Evolutionary conservation across 768 basidiomycete genomes (phyloP).

Genomic region (Kwoniella heveanensis): DNA sequence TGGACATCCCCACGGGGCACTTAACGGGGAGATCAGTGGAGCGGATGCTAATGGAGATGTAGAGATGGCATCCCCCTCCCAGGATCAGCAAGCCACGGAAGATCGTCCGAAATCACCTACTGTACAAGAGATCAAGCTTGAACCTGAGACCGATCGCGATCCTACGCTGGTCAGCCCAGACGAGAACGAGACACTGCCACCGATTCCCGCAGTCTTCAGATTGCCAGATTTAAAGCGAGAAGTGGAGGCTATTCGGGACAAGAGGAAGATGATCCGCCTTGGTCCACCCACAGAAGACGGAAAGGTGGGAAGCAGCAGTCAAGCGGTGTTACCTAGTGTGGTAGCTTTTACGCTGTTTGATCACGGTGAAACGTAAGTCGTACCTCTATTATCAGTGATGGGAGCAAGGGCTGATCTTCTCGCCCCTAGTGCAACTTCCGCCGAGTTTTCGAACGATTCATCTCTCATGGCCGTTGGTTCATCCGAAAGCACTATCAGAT

Average conservation of each 20-base stretch:
- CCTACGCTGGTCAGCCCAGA: slow-evolving; percentile 38
- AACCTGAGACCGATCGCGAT: slow-evolving; percentile 29
- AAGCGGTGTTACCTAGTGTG: slow-evolving; percentile 67
- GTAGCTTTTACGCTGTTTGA: slow-evolving; percentile 95
- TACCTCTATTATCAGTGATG: neutral
- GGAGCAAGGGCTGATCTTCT: neutral
- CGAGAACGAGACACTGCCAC: slow-evolving; percentile 60
- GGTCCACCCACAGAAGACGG: slow-evolving; percentile 62
- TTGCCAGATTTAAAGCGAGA: slow-evolving; percentile 86
- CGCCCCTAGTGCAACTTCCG: slow-evolving; percentile 70
- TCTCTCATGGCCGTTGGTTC: slow-evolving; percentile 93
- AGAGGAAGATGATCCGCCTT: slow-evolving; percentile 84
- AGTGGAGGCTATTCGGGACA: slow-evolving; percentile 83
- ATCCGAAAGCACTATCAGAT: slow-evolving; percentile 86
- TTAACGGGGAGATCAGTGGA: slow-evolving; percentile 11
- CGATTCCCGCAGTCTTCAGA: slow-evolving; percentile 76
- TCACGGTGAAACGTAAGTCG: slow-evolving; percentile 83
- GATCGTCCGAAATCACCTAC: slow-evolving; percentile 2
- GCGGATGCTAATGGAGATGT: slow-evolving; percentile 63
- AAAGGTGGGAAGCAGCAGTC: slow-evolving; percentile 23
- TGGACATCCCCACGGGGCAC: slow-evolving; percentile 25
- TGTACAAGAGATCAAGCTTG: slow-evolving; percentile 31
- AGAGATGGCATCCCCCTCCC: slow-evolving; percentile 27
- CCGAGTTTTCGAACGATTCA: slow-evolving; percentile 84
- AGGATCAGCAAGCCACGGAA: slow-evolving; percentile 1